Evolutionary conservation across 306 rosid species (phyloP).

Genomic region (Fragaria iinumae): DNA sequence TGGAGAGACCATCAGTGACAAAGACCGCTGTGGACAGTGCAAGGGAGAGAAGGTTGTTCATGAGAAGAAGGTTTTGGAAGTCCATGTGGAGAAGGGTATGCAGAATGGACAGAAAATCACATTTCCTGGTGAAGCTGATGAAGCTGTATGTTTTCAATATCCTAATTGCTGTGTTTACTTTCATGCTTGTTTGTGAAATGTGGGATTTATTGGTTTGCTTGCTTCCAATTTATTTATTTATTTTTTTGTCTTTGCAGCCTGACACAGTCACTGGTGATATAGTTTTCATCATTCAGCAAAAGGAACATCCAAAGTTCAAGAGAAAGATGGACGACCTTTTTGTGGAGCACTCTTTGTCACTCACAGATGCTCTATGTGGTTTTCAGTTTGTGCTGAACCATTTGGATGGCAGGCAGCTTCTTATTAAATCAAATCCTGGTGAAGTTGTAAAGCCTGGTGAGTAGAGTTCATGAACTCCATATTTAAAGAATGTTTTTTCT

Average conservation of each 20-base stretch:
- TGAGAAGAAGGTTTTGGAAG: slow-evolving; percentile 80
- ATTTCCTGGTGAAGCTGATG: slow-evolving; percentile 93
- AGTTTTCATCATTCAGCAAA: slow-evolving; percentile 71
- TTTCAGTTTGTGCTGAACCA: slow-evolving; percentile 65
- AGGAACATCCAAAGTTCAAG: slow-evolving; percentile 74
- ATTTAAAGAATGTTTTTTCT: not conserved
- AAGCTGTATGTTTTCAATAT: slow-evolving; percentile 43
- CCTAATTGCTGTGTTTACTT: not conserved
- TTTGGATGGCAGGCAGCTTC: slow-evolving; percentile 62
- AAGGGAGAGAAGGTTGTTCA: slow-evolving; percentile 83
- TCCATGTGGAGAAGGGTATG: slow-evolving; percentile 86
- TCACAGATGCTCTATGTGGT: slow-evolving; percentile 73
- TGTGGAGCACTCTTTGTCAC: slow-evolving; percentile 68
- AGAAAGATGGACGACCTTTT: slow-evolving; percentile 72
- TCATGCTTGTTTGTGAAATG: not conserved
- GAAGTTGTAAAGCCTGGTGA: slow-evolving; percentile 72
- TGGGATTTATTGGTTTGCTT: slow-evolving; percentile 17
- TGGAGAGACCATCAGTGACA: slow-evolving; percentile 73
- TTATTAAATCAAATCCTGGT: slow-evolving; percentile 61
- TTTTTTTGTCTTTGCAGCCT: slow-evolving; percentile 48
- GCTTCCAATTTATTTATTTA: not conserved
- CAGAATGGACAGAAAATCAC: slow-evolving; percentile 77
- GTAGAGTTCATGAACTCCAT: not conserved
- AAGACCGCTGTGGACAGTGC: slow-evolving; percentile 71
- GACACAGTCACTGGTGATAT: slow-evolving; percentile 79